phyloP scores from a whole-genome alignment of 805 yeast species.

The Kodamaea laetipori region DNA sequence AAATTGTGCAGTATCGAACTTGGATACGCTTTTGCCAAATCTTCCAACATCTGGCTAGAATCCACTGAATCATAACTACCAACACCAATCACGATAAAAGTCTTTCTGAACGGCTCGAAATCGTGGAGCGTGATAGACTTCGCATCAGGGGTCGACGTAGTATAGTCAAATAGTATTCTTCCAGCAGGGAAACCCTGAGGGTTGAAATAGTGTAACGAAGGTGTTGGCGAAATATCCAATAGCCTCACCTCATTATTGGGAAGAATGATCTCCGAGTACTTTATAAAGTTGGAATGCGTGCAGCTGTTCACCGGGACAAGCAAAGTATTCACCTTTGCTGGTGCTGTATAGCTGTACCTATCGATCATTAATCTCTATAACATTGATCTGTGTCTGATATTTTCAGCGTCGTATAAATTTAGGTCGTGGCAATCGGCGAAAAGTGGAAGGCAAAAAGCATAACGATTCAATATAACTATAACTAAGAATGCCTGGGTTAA shows the following conservation, averaged over 20 bases:
- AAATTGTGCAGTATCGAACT: constrained; percentile 55
- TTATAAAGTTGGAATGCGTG: constrained; percentile 41
- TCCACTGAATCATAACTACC: constrained; percentile 29
- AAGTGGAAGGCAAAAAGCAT: constrained; percentile 11
- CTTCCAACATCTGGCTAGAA: constrained; percentile 25
- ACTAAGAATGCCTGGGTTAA: constrained; percentile 75
- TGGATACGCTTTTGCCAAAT: constrained; percentile 51
- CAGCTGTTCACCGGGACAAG: constrained; percentile 67
- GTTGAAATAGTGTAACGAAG: constrained; percentile 53
- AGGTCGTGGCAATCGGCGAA: background rate
- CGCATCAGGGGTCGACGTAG: constrained; percentile 48
- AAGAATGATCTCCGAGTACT: constrained; percentile 46
- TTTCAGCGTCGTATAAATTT: constrained; percentile 1
- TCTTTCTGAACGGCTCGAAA: constrained; percentile 85
- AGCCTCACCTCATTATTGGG: constrained; percentile 63
- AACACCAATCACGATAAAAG: constrained; percentile 58
- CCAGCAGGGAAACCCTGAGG: constrained; percentile 89
- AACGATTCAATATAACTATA: background rate
- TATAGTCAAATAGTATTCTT: constrained; percentile 60
- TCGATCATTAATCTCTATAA: constrained; percentile 6
- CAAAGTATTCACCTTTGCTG: constrained; percentile 65
- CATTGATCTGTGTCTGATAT: background rate
- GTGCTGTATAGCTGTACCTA: constrained; percentile 54
- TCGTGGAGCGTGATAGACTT: constrained; percentile 74
- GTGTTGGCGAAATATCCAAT: constrained; percentile 71